Conservation (phyloP, 768 basidiomycete genomes). For the Auricularia sp. region DNA sequence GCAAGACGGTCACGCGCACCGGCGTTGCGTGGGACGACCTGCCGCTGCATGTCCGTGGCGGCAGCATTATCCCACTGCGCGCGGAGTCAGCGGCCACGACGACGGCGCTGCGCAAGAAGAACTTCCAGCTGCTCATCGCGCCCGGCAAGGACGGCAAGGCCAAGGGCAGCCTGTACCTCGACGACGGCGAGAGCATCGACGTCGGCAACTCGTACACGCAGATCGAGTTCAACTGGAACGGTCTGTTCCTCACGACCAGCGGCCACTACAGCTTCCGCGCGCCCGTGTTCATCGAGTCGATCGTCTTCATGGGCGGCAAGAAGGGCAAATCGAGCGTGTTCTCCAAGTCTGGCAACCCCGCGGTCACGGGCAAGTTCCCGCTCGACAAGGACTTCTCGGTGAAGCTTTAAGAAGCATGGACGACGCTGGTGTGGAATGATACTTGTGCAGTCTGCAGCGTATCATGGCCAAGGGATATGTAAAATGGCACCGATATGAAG, state of each 20-base stretch:
- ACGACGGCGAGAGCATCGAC: conserved; percentile 38
- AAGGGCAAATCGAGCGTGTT: no score
- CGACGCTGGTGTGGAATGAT: no score
- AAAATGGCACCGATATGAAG: no score
- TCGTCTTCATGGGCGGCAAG: no score
- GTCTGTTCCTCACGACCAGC: neutral
- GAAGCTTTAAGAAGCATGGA: no score
- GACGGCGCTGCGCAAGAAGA: conserved; percentile 37
- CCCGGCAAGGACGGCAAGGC: conserved; percentile 45
- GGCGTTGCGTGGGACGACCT: conserved; percentile 47
- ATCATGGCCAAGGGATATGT: no score
- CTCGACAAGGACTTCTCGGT: no score
- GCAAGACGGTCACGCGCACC: conserved; percentile 32
- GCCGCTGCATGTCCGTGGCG: conserved; percentile 53
- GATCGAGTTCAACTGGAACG: neutral
- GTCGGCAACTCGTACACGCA: conserved; percentile 1
- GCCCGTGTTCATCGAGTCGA: no score
- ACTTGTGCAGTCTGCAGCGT: no score
- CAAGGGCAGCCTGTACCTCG: conserved; percentile 45
- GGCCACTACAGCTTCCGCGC: neutral
- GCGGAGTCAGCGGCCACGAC: conserved; percentile 51
- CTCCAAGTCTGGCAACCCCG: no score
- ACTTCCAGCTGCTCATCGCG: conserved; percentile 57
- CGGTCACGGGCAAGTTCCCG: no score
- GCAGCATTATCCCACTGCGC: conserved; percentile 49